Evolutionary conservation across 2,329 filamentous ascomycete species (phyloP), one percentile per base, ranked within the genome.

Genomic region (Chaetomiaceae sp.): DNA sequence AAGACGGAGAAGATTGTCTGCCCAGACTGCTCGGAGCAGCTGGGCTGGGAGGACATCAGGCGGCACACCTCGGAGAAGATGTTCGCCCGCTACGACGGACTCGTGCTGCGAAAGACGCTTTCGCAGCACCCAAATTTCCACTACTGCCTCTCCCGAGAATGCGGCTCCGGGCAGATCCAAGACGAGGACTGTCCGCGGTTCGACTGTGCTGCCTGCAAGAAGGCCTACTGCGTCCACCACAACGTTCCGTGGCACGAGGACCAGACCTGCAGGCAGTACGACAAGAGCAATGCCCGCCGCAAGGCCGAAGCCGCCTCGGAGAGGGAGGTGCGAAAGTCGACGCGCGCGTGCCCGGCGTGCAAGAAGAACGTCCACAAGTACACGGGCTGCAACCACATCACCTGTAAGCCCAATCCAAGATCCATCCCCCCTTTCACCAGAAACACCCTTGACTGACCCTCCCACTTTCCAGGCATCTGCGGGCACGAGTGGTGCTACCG

Each of bases 401-500:
- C 68, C 1, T 72, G 70, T 69, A 57, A 61, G 67, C 64, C 17
- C 40, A 17, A 6, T 12, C 41, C 34, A 9, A 5, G 13, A 23
- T 16, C 10, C 40, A 31, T 33, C 27, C 16, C 23, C 7, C 17
- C 25, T 23, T n/a, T n/a, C n/a, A n/a, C n/a, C n/a, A n/a, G n/a
- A n/a, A n/a, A 35, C 23, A 4, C 21, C 8, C 16, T 35, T 6
- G 7, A 27, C 44, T 51, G 30, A 54, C 43, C n/a, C 20, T 13
- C 9, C 30, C 16, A 19, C 6, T 7, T 21, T 21, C 19, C 37
- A 66, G 63, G 63, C 38, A 41, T 63, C 5, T 73, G 70, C 43
- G 64, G 67, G 6, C 65, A 70, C 30, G 64, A 72, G 43, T 72
- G 68, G 68, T 71, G 69, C 54, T 72, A 70, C 55, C 16, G 67